These are phyloP conservation scores for Endocladia muricata DNA, from an alignment of 31 red algal species.

Conservation along the genomic window DNA sequence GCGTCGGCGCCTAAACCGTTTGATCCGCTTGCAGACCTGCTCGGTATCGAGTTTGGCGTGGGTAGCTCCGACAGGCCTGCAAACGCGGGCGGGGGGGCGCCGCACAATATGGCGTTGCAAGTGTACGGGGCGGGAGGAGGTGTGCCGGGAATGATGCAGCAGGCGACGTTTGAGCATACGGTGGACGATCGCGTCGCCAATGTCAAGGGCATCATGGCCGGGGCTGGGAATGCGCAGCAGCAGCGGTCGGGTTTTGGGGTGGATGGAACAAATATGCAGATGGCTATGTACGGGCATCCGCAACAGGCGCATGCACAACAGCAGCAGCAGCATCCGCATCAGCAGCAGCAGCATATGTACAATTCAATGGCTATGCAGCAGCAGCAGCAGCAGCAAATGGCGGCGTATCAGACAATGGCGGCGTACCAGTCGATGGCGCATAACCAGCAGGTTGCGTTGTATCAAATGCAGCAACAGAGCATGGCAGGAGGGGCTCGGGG, in stretches of 20 bases:
- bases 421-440: conserved; percentile 61
- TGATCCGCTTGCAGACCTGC: conserved; percentile 73
- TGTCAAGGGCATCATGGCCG: conserved; percentile 76
- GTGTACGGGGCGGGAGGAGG: conserved; percentile 50
- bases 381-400: conserved; percentile 69
- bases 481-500: conserved; percentile 32
- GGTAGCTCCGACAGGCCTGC: neutral
- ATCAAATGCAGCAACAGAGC: conserved; percentile 29
- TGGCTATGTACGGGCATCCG: conserved; percentile 25
- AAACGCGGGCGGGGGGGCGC: neutral
- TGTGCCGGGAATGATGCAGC: conserved; percentile 69
- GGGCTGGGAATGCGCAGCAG: conserved; percentile 3
- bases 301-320: conserved; percentile 3
- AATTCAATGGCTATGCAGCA: conserved; percentile 81
- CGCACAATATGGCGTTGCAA: conserved; percentile 50
- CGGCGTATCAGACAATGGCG: conserved; percentile 57
- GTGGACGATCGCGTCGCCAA: conserved; percentile 77
- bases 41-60: conserved; percentile 63
- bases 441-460: conserved; percentile 45
- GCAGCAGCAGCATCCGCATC: conserved; percentile 37
- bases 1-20: conserved; percentile 52
- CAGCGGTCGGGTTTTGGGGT: conserved; percentile 57
- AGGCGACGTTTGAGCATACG: conserved; percentile 57
- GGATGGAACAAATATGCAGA: conserved; percentile 61
- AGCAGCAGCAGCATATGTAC: conserved; percentile 62